A percentile compares a stretch with the other conserved stretches of the same genome.
Conservation (phyloP, 179 eudicot genomes). For the Beta macrorhiza region DNA sequence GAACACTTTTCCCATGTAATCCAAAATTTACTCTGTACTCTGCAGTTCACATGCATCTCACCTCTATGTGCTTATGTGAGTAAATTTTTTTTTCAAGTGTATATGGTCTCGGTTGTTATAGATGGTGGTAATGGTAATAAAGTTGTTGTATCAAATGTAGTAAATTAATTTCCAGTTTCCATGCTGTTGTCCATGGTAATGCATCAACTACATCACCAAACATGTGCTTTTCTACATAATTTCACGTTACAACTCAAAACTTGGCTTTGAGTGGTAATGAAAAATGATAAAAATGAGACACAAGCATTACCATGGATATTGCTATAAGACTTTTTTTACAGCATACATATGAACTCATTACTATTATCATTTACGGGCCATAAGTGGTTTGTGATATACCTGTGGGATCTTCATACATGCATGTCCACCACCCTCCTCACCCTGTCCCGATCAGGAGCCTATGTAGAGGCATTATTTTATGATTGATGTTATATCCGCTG, state of each 20-base stretch:
- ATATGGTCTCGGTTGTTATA: not conserved
- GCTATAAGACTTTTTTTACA: no score
- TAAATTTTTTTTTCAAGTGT: not conserved
- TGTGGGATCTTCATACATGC: not conserved
- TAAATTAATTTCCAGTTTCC: no score
- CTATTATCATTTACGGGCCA: not conserved
- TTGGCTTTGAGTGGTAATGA: no score
- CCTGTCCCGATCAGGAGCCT: not conserved
- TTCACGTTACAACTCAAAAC: no score
- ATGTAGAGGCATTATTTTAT: not conserved
- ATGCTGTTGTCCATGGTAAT: no score
- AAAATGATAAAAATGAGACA: no score
- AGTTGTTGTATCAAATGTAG: no score
- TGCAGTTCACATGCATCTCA: not conserved
- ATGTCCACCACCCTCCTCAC: not conserved
- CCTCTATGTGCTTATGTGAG: not conserved
- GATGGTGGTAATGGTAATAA: no score
- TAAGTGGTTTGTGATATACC: not conserved
- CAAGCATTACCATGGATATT: no score
- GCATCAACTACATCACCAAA: no score
- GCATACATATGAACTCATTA: no score
- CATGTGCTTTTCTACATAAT: no score
- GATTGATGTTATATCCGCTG: not conserved
- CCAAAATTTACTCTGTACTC: constrained; percentile 2
- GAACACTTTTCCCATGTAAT: constrained; percentile 7